These are phyloP conservation scores for Tillandsia fasciculata DNA, from an alignment of 176 grass and related monocot genomes.

Conservation along the genomic window DNA sequence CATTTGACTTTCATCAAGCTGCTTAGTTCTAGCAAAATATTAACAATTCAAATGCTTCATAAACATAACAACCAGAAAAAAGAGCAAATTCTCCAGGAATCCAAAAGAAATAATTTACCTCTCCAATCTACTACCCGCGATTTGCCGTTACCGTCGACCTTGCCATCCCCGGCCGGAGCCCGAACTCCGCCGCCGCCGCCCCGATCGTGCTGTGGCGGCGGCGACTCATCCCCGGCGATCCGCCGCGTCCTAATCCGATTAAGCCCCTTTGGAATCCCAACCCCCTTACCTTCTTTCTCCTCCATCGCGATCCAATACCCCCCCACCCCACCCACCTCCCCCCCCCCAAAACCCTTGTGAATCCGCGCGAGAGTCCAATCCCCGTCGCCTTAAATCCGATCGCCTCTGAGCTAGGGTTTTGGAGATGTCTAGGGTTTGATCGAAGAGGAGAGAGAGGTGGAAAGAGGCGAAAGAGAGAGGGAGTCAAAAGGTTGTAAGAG, in stretches of 20 bases:
- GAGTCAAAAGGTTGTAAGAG: neutral
- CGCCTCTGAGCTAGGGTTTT: neutral
- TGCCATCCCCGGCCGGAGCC: neutral
- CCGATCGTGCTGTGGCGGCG: neutral
- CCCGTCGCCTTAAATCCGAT: neutral
- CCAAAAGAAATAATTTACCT: neutral
- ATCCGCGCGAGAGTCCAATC: neutral
- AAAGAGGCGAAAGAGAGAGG: neutral
- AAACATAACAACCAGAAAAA: too few species aligned
- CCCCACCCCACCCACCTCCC: neutral
- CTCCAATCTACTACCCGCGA: neutral
- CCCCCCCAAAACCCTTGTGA: neutral
- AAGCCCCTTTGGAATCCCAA: neutral
- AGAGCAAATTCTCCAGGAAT: too few species aligned
- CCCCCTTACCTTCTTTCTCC: neutral
- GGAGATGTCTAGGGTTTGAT: neutral
- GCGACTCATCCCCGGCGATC: neutral
- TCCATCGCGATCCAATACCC: neutral
- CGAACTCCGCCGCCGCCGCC: neutral
- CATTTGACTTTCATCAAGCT: too few species aligned
- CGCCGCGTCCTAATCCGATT: neutral
- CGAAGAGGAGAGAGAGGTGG: neutral
- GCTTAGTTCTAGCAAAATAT: too few species aligned
- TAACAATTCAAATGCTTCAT: too few species aligned
- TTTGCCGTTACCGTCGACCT: neutral